Percentiles rank a stretch among this genome's conserved stretches.
Conservation (phyloP, 306 rosid species). For the Hippophae rhamnoides region DNA sequence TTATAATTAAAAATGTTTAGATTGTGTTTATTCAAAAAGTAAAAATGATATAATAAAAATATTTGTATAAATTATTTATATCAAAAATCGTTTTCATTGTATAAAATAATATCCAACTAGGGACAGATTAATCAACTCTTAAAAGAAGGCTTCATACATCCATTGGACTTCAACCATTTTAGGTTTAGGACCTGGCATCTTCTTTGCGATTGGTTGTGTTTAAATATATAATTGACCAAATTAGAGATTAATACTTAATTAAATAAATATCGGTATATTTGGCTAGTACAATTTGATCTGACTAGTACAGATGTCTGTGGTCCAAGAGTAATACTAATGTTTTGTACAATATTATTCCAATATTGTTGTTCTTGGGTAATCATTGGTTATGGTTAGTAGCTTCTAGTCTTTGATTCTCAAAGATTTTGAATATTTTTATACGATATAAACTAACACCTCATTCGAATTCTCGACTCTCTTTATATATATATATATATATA, state of each 20-base stretch:
- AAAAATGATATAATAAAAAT: no score
- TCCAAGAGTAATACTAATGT: neutral
- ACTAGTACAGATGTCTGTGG: conserved; percentile 18
- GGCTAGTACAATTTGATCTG: conserved; percentile 18
- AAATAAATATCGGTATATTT: conserved; percentile 10
- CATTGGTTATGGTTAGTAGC: neutral
- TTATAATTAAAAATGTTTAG: no score
- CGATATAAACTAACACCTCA: no score
- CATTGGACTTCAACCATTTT: conserved; percentile 18
- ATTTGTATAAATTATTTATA: no score
- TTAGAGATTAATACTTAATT: conserved; percentile 4
- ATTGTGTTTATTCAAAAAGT: no score
- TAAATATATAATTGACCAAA: conserved; percentile 1
- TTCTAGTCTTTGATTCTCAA: no score
- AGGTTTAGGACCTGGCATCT: conserved; percentile 19
- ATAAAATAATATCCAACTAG: conserved; percentile 8
- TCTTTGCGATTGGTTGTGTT: conserved; percentile 20
- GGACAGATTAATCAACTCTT: conserved; percentile 9
- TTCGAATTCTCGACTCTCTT: no score
- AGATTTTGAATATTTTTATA: no score
- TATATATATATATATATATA: neutral
- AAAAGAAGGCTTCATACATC: conserved; percentile 12
- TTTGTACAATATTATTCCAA: neutral
- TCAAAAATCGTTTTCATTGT: neutral
- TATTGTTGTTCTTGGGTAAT: conserved; percentile 19